A percentile compares a stretch with the other conserved stretches of the same genome.
phyloP scores from a whole-genome alignment of 106 monocot species.

The Agapanthus africanus region DNA sequence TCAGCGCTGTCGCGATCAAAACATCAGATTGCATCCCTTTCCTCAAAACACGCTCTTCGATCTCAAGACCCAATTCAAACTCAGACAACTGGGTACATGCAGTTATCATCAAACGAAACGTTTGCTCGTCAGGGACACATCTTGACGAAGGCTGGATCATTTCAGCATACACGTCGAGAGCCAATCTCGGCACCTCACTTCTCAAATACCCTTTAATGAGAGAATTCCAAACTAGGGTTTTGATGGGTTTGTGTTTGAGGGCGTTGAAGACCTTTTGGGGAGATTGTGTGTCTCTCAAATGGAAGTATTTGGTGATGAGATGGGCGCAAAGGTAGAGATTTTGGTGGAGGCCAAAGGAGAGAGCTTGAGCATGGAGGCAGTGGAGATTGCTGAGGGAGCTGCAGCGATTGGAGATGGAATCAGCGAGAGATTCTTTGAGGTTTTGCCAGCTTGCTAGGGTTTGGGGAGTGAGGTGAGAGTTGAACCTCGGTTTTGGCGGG shows the following conservation, averaged over 20 bases:
- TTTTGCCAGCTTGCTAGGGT: conserved; percentile 23
- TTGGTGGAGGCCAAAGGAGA: conserved; percentile 40
- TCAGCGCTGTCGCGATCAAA: conserved; percentile 45
- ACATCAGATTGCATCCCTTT: conserved; percentile 36
- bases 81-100: conserved; percentile 39
- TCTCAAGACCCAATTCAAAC: conserved; percentile 26
- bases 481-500: neutral
- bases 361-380: conserved; percentile 26
- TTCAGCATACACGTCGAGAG: conserved; percentile 28
- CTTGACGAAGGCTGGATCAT: conserved; percentile 13
- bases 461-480: too few relatives aligned
- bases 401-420: conserved; percentile 22
- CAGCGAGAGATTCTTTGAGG: conserved; percentile 56
- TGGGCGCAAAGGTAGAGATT: conserved; percentile 30
- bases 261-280: conserved; percentile 36
- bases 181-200: conserved; percentile 16
- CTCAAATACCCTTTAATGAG: conserved; percentile 49
- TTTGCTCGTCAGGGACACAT: conserved; percentile 38
- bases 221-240: conserved; percentile 64
- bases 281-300: conserved; percentile 15
- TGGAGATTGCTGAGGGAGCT: conserved; percentile 16
- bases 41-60: conserved; percentile 16
- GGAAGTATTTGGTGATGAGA: conserved; percentile 44
- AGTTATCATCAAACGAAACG: conserved; percentile 48
- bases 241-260: conserved; percentile 10